Evolutionary conservation across 1,284 basidiomycete species (phyloP), one percentile per base, ranked within the genome.

Genomic region (Cryptococcus maquisensis): DNA sequence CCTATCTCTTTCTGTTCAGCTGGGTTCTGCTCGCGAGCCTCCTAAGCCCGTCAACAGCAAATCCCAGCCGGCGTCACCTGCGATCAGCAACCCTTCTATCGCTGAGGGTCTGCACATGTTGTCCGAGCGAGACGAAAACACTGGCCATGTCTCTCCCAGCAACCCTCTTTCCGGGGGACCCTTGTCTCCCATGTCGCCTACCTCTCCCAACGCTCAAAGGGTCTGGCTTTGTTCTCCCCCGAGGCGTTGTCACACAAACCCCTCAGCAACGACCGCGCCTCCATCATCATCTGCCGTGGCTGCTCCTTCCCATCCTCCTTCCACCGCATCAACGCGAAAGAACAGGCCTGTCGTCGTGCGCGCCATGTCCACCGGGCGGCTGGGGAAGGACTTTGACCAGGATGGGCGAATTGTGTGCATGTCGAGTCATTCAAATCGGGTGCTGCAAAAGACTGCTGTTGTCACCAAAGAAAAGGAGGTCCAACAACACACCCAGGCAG

Each of bases 401-500:
- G 49, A 62, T 15, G 63, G 61, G 5, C 38, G 55, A 20, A 45
- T 64, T 13, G 38, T 60, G 1, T 63, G 59, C 38, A 35, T 67
- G 0, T 56, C 55, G 1, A 40, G 23, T 18, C 66, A 67, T 47
- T 65, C 60, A 7, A 57, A 64, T 24, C 24, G 57, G 15, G 36
- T 59, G n/a, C 43, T 59, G 39, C 39, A 40, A 15, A 21, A 40
- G 7, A 40, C 39, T 40, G 39, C 39, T 40, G 16, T 21, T 15
- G 39, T 40, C 5, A 32, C 2, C 28, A 32, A 6, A 32, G 28
- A 32, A 10, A 10, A 10, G 3, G 7, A 32, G 10, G 28, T 8
- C 6, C 6, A 32, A 6, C 28, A 4, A 32, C 28, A 32, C 28
- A 10, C 28, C 3, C 28, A 32, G 28, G 10, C 28, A 32, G 4